A percentile compares a stretch with the other conserved stretches of the same genome.
Evolutionary conservation across 2,329 filamentous ascomycete genomes (phyloP).

Genomic region (Mycosphaerella sp.): DNA sequence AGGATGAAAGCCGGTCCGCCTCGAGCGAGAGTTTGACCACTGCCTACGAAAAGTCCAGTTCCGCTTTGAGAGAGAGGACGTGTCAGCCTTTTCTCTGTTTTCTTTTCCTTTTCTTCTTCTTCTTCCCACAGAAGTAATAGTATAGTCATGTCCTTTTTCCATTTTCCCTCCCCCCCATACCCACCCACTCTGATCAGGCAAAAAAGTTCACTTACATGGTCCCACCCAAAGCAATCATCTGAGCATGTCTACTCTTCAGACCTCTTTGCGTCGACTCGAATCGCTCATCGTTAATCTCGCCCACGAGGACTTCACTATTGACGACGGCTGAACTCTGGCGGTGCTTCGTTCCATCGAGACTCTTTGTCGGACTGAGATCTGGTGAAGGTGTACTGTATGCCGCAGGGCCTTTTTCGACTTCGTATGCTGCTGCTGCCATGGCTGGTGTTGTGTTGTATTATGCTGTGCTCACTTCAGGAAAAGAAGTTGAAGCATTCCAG

Average conservation of each 20-base stretch:
- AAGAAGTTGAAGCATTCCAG: not conserved
- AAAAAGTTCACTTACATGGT: conserved; percentile 19
- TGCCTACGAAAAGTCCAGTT: conserved; percentile 37
- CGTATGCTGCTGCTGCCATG: conserved; percentile 4
- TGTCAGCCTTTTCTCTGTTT: not conserved
- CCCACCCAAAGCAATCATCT: conserved; percentile 34
- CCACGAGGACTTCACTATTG: conserved; percentile 21
- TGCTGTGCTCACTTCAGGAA: not conserved
- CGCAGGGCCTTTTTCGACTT: conserved; percentile 11
- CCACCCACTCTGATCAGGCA: no score
- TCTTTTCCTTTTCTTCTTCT: no score
- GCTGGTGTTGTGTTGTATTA: not conserved
- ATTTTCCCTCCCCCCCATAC: no score
- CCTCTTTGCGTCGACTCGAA: conserved; percentile 39
- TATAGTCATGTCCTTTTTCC: no score
- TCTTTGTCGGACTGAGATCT: conserved; percentile 3
- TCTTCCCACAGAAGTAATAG: no score
- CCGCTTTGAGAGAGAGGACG: conserved; percentile 16
- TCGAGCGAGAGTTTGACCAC: conserved; percentile 34
- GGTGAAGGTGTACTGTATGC: conserved; percentile 1
- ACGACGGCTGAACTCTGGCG: conserved; percentile 16
- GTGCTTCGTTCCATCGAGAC: conserved; percentile 10
- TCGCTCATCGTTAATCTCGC: conserved; percentile 22
- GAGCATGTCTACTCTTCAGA: conserved; percentile 36
- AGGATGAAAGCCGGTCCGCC: conserved; percentile 41